phyloP scores from a whole-genome alignment of 768 basidiomycete species.

The Rhizopogon salebrosus region DNA sequence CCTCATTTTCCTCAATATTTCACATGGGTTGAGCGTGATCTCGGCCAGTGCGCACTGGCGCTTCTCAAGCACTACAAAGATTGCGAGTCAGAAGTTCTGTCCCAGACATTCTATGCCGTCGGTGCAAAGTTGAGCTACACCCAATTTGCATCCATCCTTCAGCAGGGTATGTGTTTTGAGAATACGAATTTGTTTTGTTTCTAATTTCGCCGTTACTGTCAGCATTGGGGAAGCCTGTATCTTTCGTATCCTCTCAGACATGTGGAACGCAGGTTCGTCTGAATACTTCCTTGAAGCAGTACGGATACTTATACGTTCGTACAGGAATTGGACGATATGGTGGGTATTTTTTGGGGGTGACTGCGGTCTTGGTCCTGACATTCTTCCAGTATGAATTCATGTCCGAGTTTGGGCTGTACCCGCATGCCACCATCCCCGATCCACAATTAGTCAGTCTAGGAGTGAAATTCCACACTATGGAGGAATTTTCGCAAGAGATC shows the following conservation, averaged over 20 bases:
- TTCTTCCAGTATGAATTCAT: slow-evolving; percentile 16
- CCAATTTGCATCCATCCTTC: slow-evolving; percentile 10
- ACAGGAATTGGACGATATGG: slow-evolving; percentile 22
- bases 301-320: neutral
- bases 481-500: slow-evolving; percentile 12
- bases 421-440: slow-evolving; percentile 16
- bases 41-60: slow-evolving; percentile 18
- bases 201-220: neutral
- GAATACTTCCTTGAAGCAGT: neutral
- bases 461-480: slow-evolving; percentile 20
- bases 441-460: slow-evolving; percentile 20
- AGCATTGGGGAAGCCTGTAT: slow-evolving; percentile 24
- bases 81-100: slow-evolving; percentile 13
- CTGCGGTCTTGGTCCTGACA: neutral
- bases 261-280: slow-evolving; percentile 15
- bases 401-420: slow-evolving; percentile 21
- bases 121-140: slow-evolving; percentile 17
- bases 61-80: slow-evolving; percentile 20
- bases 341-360: too few species aligned
- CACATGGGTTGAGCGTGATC: slow-evolving; percentile 19
- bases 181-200: neutral
- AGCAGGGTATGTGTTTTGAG: slow-evolving; percentile 8
- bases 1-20: slow-evolving; percentile 13
- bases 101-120: slow-evolving; percentile 19
- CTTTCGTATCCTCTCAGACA: slow-evolving; percentile 12